Conservation (phyloP, 257 asterid species). For the Penstemon barbatus region DNA sequence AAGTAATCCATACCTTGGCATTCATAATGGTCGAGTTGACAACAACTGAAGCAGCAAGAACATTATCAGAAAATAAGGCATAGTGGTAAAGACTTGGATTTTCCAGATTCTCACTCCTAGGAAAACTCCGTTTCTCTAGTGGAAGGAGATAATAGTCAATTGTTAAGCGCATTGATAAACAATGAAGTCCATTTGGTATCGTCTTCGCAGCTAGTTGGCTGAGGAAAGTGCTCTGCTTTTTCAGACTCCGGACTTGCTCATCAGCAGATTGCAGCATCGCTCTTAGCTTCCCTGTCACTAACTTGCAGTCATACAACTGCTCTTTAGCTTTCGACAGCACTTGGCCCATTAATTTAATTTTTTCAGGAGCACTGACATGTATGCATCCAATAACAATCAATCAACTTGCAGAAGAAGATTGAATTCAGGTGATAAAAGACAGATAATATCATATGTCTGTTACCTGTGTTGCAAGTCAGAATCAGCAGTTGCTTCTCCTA, state of each 20-base stretch:
- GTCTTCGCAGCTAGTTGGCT: conserved; percentile 98
- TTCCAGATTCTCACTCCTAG: conserved; percentile 77
- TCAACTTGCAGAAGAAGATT: conserved; percentile 24
- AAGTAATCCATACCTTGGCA: conserved; percentile 67
- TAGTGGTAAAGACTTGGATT: conserved; percentile 86
- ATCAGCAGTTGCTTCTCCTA: conserved; percentile 87
- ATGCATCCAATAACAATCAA: conserved; percentile 27
- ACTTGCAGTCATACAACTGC: conserved; percentile 86
- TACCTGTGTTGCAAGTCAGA: conserved; percentile 79
- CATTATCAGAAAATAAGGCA: conserved; percentile 96
- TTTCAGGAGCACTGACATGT: conserved; percentile 71
- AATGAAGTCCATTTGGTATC: conserved; percentile 93
- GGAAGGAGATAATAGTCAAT: conserved; percentile 88
- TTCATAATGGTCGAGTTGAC: conserved; percentile 87
- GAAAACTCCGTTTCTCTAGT: conserved; percentile 80
- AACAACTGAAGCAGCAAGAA: conserved; percentile 96
- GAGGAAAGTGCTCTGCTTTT: conserved; percentile 97
- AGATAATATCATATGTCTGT: conserved; percentile 22
- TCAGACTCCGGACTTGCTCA: conserved; percentile 94
- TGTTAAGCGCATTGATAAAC: conserved; percentile 89
- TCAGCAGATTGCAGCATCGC: conserved; percentile 98
- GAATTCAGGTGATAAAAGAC: conserved; percentile 19
- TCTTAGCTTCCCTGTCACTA: conserved; percentile 88
- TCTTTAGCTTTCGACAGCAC: conserved; percentile 84
- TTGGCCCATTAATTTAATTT: conserved; percentile 90